Evolutionary conservation across 768 basidiomycete species (phyloP), one percentile per base, ranked within the genome.

Genomic region (Leccinum subgranulosum): DNA sequence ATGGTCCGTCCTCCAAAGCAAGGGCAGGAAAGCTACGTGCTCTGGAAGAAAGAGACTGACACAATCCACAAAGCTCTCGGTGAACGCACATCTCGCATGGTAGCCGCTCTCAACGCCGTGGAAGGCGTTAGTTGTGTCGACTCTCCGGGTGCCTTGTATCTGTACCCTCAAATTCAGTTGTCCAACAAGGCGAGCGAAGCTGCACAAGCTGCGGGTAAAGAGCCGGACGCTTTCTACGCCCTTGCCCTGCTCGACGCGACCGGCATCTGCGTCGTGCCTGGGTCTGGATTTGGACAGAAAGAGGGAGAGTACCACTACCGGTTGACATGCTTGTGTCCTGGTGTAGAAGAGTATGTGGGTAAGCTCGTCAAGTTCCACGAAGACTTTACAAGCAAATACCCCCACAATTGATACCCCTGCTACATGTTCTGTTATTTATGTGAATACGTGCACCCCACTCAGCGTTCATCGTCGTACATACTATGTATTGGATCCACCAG

Each of bases 251-350:
- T 99, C 52, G 92, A 96, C 60, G 81, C 82, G 71, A 94, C 93
- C 0, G 94, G 94, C 5, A 97, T 98, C 61, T 97, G 94, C 66
- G 90, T 91, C 21, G 91, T 98, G 5, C 92, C 94, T 6, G 96
- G 96, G 0, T 87, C 86, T 49, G 96, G 96, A 1, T 99, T 99
- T 70, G 95, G 95, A 5, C 95, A 98, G 77, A 88, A 81, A 74
- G 86, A 89, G 51, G 93, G 90, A 25, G 88, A 94, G 67, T 87
- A 85, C 74, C 96, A 99, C 74, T 88, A 97, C 69, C 78, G 96
- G 34, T 75, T 98, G 70, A 99, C 97, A 8, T 97, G 96, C 66
- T 75, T 98, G 62, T 97, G 94, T 66, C 94, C 94, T 3, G 93
- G 92, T 41, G 92, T 93, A 17, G 95, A 96, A 47, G 93, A 94